Conservation (phyloP, 1,284 basidiomycete species). For the Fomitopsis schrenkii region DNA sequence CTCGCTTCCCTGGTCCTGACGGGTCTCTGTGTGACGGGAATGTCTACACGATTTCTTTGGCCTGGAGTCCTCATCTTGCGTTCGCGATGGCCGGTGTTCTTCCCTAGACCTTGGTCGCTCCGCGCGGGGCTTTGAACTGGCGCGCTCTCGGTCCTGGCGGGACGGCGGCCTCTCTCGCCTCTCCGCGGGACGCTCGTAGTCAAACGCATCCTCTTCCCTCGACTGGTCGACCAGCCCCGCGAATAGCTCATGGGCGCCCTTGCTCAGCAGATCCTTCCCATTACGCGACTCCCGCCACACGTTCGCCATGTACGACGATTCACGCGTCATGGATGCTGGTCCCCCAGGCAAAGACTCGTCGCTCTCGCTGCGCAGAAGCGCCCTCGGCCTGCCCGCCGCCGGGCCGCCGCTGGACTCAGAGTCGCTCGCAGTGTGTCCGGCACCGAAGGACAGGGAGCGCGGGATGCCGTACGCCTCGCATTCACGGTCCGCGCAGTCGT, state of each 20-base stretch:
- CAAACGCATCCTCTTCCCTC: not conserved
- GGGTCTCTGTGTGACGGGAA: not conserved
- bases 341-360: constrained; percentile 5
- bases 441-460: constrained; percentile 28
- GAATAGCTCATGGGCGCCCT: constrained; percentile 51
- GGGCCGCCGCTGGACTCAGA: constrained; percentile 35
- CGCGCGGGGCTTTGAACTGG: not conserved
- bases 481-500: constrained; percentile 17
- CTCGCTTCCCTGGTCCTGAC: not conserved
- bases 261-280: constrained; percentile 34
- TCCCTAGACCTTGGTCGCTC: not conserved
- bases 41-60: not conserved
- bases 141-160: not conserved
- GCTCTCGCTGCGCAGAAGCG: constrained; percentile 2
- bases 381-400: constrained; percentile 31
- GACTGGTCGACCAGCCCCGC: constrained; percentile 30
- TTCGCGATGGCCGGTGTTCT: not conserved
- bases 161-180: not conserved
- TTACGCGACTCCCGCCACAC: constrained; percentile 30
- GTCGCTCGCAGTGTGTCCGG: constrained; percentile 8
- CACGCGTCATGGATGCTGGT: not conserved
- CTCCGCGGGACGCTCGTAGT: not conserved
- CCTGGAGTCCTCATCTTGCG: not conserved
- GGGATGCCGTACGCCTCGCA: constrained; percentile 28
- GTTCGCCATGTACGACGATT: constrained; percentile 32